Evolutionary conservation across 148 eudicot genomes (phyloP).

Genomic region (Spergularia bocconei): DNA sequence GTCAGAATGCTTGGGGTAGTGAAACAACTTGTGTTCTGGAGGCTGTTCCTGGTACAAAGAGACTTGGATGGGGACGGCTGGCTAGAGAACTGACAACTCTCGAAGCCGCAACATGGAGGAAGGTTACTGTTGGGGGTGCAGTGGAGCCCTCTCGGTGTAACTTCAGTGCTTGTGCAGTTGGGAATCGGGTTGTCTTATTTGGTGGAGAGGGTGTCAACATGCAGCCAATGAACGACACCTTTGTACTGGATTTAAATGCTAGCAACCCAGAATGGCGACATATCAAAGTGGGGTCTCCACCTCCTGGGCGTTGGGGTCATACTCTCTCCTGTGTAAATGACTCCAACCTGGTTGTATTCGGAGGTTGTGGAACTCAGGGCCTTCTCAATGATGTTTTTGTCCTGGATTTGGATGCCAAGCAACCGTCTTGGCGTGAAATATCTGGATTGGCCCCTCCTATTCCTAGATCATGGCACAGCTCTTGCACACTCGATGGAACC

Average conservation of each 20-base stretch:
- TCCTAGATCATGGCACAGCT: conserved; percentile 98
- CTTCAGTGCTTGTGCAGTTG: conserved; percentile 97
- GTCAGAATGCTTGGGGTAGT: conserved; percentile 96
- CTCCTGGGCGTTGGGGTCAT: conserved; percentile 99
- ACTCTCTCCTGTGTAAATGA: conserved; percentile 84
- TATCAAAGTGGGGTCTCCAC: conserved; percentile 85
- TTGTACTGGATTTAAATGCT: conserved; percentile 78
- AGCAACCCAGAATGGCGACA: conserved; percentile 80
- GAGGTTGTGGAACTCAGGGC: conserved; percentile 93
- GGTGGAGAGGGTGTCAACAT: conserved; percentile 95
- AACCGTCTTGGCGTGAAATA: conserved; percentile 94
- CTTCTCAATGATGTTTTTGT: conserved; percentile 83
- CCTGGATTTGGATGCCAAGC: conserved; percentile 81
- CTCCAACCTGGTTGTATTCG: conserved; percentile 81
- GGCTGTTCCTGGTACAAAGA: conserved; percentile 81
- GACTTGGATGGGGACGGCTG: conserved; percentile 90
- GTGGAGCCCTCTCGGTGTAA: conserved; percentile 98
- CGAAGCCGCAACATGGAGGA: conserved; percentile 93
- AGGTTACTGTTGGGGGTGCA: conserved; percentile 73
- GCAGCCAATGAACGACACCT: conserved; percentile 96
- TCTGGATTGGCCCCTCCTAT: conserved; percentile 89
- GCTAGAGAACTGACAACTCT: conserved; percentile 93
- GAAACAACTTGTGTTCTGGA: conserved; percentile 84
- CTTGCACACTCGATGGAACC: conserved; percentile 92
- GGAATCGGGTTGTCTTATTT: conserved; percentile 86